Evolutionary conservation across 257 asterid genomes (phyloP).

Genomic region (Paulownia fortunei): DNA sequence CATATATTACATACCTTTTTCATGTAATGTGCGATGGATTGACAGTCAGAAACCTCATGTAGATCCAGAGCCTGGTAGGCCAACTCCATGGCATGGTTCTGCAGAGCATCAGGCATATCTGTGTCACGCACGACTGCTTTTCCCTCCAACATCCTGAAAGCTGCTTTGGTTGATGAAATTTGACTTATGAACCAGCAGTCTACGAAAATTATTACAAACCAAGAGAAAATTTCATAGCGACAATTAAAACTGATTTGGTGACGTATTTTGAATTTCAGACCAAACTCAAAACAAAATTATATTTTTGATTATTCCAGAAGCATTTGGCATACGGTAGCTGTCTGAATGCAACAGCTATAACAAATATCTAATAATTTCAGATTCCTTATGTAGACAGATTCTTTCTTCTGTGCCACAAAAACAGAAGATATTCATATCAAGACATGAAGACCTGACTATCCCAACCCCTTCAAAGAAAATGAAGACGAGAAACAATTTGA

Average conservation of each 20-base stretch:
- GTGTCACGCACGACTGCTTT: slow-evolving; percentile 37
- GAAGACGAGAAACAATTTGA: slow-evolving; percentile 1
- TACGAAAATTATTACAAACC: not conserved
- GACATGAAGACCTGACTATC: not conserved
- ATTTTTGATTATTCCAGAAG: not conserved
- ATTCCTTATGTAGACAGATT: slow-evolving; percentile 11
- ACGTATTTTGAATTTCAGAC: not conserved
- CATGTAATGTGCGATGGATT: slow-evolving; percentile 27
- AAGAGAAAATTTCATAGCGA: not conserved
- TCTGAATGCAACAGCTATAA: slow-evolving; percentile 21
- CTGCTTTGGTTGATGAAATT: not conserved
- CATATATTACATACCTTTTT: slow-evolving; percentile 23
- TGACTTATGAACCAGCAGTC: not conserved
- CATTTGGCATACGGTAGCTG: slow-evolving; percentile 22
- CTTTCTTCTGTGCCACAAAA: slow-evolving; percentile 24
- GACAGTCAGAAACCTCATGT: slow-evolving; percentile 35
- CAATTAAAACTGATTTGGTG: not conserved
- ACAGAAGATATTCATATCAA: slow-evolving; percentile 11
- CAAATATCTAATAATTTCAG: slow-evolving; percentile 14
- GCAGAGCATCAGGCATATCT: slow-evolving; percentile 33
- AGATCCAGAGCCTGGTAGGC: slow-evolving; percentile 42
- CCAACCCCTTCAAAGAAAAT: not conserved
- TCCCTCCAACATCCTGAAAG: slow-evolving; percentile 38
- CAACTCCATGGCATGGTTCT: slow-evolving; percentile 34
- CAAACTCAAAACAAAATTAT: not conserved